A percentile compares a stretch with the other conserved stretches of the same genome.
Conservation (phyloP, 306 rosid species). For the Quercus robur region DNA sequence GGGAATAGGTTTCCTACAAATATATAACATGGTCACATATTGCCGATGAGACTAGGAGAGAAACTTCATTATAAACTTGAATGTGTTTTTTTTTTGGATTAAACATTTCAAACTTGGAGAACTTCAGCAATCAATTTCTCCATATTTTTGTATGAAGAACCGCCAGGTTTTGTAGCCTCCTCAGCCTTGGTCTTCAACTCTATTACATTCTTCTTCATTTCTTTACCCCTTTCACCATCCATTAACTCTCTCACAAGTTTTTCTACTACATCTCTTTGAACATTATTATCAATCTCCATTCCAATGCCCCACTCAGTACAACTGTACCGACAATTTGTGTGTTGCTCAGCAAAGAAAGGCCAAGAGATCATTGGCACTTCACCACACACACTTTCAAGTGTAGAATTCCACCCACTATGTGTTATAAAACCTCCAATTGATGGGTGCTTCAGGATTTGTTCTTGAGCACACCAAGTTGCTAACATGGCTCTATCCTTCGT, state of each 20-base stretch:
- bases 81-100: too few relatives aligned
- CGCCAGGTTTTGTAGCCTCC: conserved; percentile 18
- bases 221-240: conserved; percentile 42
- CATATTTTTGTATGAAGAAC: conserved; percentile 34
- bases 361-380: conserved; percentile 40
- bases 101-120: not conserved
- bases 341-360: conserved; percentile 46
- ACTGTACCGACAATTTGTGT: conserved; percentile 16
- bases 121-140: conserved; percentile 29
- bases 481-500: conserved; percentile 34
- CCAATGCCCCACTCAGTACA: conserved; percentile 45
- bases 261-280: conserved; percentile 45
- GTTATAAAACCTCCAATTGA: conserved; percentile 43
- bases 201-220: conserved; percentile 27
- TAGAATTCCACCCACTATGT: conserved; percentile 50
- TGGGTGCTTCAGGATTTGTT: conserved; percentile 41
- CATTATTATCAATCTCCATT: conserved; percentile 33
- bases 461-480: conserved; percentile 52
- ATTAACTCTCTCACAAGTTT: conserved; percentile 39
- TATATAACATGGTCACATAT: too few relatives aligned
- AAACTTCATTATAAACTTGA: too few relatives aligned
- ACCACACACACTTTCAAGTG: conserved; percentile 37
- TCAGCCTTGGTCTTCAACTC: conserved; percentile 36
- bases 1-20: too few relatives aligned
- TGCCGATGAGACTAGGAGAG: too few relatives aligned